Evolutionary conservation across 2,329 filamentous ascomycete species (phyloP).

Genomic region (Aspergillus sclerotialis): DNA sequence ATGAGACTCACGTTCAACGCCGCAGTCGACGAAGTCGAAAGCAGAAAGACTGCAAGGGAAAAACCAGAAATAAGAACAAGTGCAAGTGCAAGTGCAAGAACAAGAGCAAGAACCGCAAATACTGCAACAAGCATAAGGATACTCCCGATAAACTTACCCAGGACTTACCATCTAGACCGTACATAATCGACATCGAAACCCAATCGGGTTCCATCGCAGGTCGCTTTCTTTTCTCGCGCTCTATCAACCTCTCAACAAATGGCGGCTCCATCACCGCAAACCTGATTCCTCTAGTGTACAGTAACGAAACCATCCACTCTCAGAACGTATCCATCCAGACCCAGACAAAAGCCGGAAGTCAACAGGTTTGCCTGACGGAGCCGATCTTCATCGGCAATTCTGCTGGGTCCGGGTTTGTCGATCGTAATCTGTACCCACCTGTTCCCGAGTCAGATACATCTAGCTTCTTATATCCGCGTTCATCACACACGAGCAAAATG

Average conservation of each 20-base stretch:
- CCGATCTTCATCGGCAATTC: slow-evolving; percentile 7
- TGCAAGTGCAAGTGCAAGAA: background rate
- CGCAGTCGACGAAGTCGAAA: background rate
- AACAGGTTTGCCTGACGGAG: slow-evolving; percentile 12
- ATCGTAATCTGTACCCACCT: too few species aligned
- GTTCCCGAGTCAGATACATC: background rate
- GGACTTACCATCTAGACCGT: slow-evolving; percentile 13
- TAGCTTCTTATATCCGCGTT: too few species aligned
- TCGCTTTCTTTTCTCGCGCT: slow-evolving; percentile 44
- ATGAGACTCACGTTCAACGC: too few species aligned
- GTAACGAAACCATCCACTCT: background rate
- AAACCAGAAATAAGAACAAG: background rate
- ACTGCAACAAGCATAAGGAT: background rate
- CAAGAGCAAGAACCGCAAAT: background rate
- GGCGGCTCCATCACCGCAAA: slow-evolving; percentile 44
- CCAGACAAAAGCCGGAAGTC: slow-evolving; percentile 8
- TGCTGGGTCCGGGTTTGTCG: background rate
- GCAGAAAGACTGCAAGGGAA: background rate
- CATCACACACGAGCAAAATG: slow-evolving; percentile 14
- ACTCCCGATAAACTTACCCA: slow-evolving; percentile 1
- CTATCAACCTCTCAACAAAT: slow-evolving; percentile 39
- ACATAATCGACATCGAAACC: slow-evolving; percentile 22
- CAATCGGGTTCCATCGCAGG: slow-evolving; percentile 21
- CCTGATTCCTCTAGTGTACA: slow-evolving; percentile 35
- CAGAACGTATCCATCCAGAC: slow-evolving; percentile 12